phyloP scores from a whole-genome alignment of 2,329 filamentous ascomycete genomes.

The Talaromyces marneffei region DNA sequence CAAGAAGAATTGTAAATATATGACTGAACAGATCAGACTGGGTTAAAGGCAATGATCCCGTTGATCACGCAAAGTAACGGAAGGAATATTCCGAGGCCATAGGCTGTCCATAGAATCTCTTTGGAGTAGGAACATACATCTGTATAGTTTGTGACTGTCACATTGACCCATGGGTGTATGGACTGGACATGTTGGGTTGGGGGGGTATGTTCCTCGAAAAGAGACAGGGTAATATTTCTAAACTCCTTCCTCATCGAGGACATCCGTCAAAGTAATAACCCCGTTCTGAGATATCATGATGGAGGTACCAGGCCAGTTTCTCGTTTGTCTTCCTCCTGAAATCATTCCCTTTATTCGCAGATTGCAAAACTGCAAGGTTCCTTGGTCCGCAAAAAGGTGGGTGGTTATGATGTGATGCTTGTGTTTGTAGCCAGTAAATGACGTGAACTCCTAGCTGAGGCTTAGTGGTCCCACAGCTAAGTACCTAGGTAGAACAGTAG shows the following conservation, averaged over 20 bases:
- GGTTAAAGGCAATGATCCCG: not conserved
- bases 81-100: not conserved
- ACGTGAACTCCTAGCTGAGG: too few species aligned
- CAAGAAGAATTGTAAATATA: too few species aligned
- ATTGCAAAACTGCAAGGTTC: constrained; percentile 2
- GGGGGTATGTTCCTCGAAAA: not conserved
- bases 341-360: not conserved
- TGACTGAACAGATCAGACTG: too few species aligned
- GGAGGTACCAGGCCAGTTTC: not conserved
- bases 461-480: not conserved
- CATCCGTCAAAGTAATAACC: not conserved
- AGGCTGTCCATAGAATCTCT: not conserved
- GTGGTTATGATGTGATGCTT: not conserved
- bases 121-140: not conserved
- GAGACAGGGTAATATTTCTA: not conserved
- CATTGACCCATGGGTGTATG: not conserved
- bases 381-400: not conserved
- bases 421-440: not conserved
- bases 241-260: not conserved
- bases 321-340: not conserved
- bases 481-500: too few species aligned
- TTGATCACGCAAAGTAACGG: not conserved
- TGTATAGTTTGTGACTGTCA: not conserved
- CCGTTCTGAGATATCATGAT: not conserved
- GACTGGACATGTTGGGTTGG: not conserved